A percentile compares a stretch with the other conserved stretches of the same genome.
phyloP scores from a whole-genome alignment of 345 rosid genomes.

The Rhodamnia argentea region DNA sequence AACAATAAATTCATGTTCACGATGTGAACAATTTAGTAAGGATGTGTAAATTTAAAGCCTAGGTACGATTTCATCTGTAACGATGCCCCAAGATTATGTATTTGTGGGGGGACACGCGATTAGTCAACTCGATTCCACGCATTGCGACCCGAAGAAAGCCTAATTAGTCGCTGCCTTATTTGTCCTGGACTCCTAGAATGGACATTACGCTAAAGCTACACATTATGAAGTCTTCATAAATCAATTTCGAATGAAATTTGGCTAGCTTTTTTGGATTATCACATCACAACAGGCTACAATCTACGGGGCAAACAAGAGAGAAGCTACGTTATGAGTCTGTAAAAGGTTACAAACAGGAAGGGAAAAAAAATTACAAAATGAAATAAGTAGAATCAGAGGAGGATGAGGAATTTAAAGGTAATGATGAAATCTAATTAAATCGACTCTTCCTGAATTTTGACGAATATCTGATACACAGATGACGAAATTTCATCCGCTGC shows the following conservation, averaged over 20 bases:
- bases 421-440: neutral
- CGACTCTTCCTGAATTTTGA: conserved; percentile 48
- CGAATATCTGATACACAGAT: conserved; percentile 52
- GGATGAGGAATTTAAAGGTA: neutral
- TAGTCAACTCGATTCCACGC: neutral
- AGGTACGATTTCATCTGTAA: neutral
- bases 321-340: neutral
- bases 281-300: neutral
- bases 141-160: neutral
- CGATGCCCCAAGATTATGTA: neutral
- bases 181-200: neutral
- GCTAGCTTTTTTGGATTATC: neutral
- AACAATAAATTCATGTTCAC: neutral
- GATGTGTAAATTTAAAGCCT: neutral
- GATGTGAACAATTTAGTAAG: neutral
- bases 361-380: neutral
- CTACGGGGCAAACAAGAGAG: neutral
- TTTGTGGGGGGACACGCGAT: neutral
- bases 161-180: neutral
- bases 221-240: neutral
- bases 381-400: neutral
- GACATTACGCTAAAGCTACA: neutral
- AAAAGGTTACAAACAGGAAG: neutral
- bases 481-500: conserved; percentile 74
- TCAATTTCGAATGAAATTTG: neutral